Base-by-base conservation (phyloP, 441 rosid species). In the Populus hybrid region DNA sequence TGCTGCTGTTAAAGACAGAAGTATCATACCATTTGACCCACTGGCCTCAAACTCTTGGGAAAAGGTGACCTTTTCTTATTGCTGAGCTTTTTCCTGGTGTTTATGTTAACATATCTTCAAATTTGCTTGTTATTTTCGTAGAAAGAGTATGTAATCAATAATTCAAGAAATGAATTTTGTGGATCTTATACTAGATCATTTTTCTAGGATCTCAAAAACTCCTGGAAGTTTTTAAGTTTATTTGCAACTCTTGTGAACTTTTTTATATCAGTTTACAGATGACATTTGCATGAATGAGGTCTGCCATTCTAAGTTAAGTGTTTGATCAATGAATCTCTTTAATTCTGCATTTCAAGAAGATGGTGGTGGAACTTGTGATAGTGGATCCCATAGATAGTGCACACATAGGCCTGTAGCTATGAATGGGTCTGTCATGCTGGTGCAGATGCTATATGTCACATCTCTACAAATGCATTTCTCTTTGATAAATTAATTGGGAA, bases 11-110 rank as follows among this genome's bases (percentile, higher is more conserved):
- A 83, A 89, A 63, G 89, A 87, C 73, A 92, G 81, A 89, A 87
- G 89, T 83, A 79, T 89, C 81, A 82, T 86, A 76, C 80, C 85
- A 36, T 73, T 73, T 78, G 98, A 96, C 70, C 94, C 98, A 53
- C 87, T 97, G 67, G 99, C 99, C 65, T 94, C 98, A 70, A 94
- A 96, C 88, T 87, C 89, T 75, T 97, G 98, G 98, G 93, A 93
- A 80, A 87, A 94, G 97, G 99, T 96, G 71, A 76, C 76, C 76
- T 73, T 79, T 67, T 76, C 14, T 82, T 78, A 14, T 61, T 64
- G 30, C 67, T 68, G 32, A 42, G 24, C 26, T 53, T 69, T 19
- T 71, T 64, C 59, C 30, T 67, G 71, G 66, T 26, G 36, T 75
- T 28, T 64, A 36, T 18, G 65, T 4, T 42, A 46, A 61, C 38